Evolutionary conservation across 73 alveolate genomes (phyloP).

Genomic region (Paraurostyla sp.): DNA sequence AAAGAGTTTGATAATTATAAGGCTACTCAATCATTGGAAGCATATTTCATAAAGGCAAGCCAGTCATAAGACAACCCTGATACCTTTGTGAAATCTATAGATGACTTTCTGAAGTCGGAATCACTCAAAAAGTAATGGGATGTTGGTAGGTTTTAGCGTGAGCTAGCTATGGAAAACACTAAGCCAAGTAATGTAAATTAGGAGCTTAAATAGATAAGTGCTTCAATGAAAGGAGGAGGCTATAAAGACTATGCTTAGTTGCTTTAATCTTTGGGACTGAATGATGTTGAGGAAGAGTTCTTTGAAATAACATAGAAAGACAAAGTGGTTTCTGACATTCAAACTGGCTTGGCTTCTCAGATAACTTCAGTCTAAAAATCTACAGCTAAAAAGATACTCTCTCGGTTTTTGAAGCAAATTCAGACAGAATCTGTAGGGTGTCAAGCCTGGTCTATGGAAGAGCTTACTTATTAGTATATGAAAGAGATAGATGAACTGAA

Average conservation of each 20-base stretch:
- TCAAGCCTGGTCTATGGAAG: constrained; percentile 26
- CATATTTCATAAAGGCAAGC: constrained; percentile 4
- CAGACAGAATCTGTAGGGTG: background rate
- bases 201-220: background rate
- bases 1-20: background rate
- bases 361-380: constrained; percentile 11
- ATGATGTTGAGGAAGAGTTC: constrained; percentile 3
- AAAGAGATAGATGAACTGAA: background rate
- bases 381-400: constrained; percentile 24
- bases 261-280: background rate
- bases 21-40: constrained; percentile 25
- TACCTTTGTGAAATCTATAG: constrained; percentile 18
- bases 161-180: background rate
- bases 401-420: constrained; percentile 2
- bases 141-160: background rate
- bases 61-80: background rate
- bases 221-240: constrained; percentile 30
- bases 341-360: background rate
- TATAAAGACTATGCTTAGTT: background rate
- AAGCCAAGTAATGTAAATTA: constrained; percentile 7
- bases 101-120: background rate
- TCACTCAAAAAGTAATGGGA: constrained; percentile 3
- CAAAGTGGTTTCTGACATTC: background rate
- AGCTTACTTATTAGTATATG: background rate
- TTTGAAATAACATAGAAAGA: background rate